Conservation (phyloP, 2,329 filamentous ascomycete species). For the Blastomyces emzantsi region DNA sequence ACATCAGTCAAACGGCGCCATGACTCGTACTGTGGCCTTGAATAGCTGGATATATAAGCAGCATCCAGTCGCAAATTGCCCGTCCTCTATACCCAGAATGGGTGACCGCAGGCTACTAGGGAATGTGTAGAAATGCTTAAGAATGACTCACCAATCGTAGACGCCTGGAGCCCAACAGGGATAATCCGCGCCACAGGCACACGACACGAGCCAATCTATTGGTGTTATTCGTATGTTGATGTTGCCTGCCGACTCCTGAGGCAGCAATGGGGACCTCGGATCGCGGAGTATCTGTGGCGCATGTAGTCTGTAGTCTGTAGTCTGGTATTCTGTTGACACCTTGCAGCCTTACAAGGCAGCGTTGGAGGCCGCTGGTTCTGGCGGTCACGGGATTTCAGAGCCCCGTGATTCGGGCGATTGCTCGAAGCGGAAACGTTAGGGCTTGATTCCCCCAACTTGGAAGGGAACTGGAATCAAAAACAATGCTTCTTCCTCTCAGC, state of each 20-base stretch:
- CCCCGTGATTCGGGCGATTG: neutral
- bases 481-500: neutral
- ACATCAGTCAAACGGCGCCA: neutral
- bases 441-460: neutral
- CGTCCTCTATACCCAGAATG: neutral
- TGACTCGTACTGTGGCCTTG: neutral
- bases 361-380: neutral
- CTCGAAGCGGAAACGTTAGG: neutral
- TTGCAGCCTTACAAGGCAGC: neutral
- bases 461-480: neutral
- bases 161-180: constrained; percentile 1
- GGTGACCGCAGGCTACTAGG: neutral
- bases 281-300: neutral
- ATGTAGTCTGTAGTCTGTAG: neutral
- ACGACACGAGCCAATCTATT: neutral
- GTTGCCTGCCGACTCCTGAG: neutral
- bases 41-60: neutral
- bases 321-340: neutral
- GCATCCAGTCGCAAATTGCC: neutral
- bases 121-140: neutral
- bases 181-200: neutral
- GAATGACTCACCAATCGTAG: constrained; percentile 6
- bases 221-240: neutral
- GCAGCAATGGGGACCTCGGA: neutral
- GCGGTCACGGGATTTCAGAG: neutral